Conservation (phyloP, 495 filamentous ascomycete species). For the Tirmania nivea region DNA sequence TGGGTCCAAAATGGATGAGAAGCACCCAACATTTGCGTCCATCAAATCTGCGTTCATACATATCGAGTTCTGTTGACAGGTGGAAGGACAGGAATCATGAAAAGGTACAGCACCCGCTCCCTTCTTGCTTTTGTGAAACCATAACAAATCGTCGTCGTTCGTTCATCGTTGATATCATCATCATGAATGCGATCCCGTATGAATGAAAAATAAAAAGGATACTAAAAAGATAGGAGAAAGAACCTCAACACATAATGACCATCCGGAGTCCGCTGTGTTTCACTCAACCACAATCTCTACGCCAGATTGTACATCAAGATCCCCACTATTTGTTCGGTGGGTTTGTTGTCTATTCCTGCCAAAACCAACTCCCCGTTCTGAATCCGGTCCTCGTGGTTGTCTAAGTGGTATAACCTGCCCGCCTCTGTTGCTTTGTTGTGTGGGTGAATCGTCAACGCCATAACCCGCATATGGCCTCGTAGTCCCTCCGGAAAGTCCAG, state of each 20-base stretch:
- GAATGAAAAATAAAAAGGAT: neutral
- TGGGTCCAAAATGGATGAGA: too few relatives aligned
- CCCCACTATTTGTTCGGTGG: slow-evolving; percentile 7
- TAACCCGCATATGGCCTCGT: slow-evolving; percentile 12
- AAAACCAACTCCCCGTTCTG: slow-evolving; percentile 18
- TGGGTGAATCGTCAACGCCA: slow-evolving; percentile 7
- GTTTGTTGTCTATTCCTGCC: slow-evolving; percentile 14
- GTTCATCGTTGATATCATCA: neutral
- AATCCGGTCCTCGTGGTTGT: slow-evolving; percentile 19
- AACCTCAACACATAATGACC: neutral
- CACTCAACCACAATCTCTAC: slow-evolving; percentile 21
- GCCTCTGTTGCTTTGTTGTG: slow-evolving; percentile 11
- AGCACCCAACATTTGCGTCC: too few relatives aligned
- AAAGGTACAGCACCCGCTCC: too few relatives aligned
- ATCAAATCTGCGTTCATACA: too few relatives aligned
- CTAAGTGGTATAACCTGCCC: slow-evolving; percentile 16
- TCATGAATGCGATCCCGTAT: neutral
- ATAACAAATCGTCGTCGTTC: neutral
- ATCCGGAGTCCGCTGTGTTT: neutral
- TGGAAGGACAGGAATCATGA: too few relatives aligned
- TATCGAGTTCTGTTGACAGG: too few relatives aligned
- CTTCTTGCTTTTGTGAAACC: neutral
- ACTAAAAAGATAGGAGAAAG: neutral
- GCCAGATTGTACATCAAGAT: slow-evolving; percentile 18
- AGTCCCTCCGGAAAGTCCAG: neutral